Evolutionary conservation across 345 rosid genomes (phyloP).

Genomic region (thale cress (Arabidopsis thaliana)): DNA sequence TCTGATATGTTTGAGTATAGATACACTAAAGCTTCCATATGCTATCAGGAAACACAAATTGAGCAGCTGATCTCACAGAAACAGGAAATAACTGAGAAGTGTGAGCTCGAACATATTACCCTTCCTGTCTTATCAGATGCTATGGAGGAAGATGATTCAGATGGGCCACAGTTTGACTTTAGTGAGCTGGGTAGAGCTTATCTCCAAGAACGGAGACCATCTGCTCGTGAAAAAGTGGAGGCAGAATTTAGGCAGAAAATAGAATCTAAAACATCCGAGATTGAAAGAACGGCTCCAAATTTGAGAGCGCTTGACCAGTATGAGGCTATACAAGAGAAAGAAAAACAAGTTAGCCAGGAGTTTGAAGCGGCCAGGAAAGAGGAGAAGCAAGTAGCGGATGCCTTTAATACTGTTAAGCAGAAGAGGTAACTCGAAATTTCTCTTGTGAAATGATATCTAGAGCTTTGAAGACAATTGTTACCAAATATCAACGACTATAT

Average conservation of each 20-base stretch:
- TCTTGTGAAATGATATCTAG: slow-evolving; percentile 26
- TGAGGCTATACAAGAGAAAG: slow-evolving; percentile 82
- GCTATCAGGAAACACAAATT: slow-evolving; percentile 74
- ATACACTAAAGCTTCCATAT: slow-evolving; percentile 38
- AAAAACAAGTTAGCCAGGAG: slow-evolving; percentile 78
- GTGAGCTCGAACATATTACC: slow-evolving; percentile 80
- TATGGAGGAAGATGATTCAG: slow-evolving; percentile 70
- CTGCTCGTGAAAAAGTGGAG: slow-evolving; percentile 82
- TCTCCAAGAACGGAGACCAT: slow-evolving; percentile 71
- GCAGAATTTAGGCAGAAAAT: slow-evolving; percentile 77
- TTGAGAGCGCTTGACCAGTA: slow-evolving; percentile 95
- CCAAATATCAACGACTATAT: slow-evolving; percentile 1
- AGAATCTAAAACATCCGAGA: slow-evolving; percentile 69
- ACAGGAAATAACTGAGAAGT: slow-evolving; percentile 78
- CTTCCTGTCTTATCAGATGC: slow-evolving; percentile 78
- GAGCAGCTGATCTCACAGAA: slow-evolving; percentile 67
- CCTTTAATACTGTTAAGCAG: slow-evolving; percentile 75
- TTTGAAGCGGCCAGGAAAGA: slow-evolving; percentile 86
- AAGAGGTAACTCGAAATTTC: slow-evolving; percentile 59
- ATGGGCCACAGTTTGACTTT: slow-evolving; percentile 76
- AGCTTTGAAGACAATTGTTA: slow-evolving; percentile 32
- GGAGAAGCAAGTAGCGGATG: slow-evolving; percentile 86
- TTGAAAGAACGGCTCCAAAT: slow-evolving; percentile 93
- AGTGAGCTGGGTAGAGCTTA: slow-evolving; percentile 75
- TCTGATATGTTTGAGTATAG: slow-evolving; percentile 27